Base-by-base conservation (phyloP, 305 asterid genomes). In the Striga hermonthica region DNA sequence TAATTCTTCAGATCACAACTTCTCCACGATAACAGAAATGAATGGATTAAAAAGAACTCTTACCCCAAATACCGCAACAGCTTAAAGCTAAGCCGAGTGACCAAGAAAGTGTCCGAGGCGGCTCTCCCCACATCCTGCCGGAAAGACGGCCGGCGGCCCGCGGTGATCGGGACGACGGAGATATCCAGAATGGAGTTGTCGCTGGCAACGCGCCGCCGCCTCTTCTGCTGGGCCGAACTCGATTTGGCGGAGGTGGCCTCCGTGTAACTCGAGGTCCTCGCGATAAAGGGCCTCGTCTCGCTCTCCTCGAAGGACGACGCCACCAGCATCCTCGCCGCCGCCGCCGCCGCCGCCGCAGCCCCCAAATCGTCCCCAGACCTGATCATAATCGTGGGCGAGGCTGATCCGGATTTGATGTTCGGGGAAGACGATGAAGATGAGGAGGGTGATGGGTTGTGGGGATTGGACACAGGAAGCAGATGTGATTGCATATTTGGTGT, bases 41-140 rank as follows among this genome's bases (percentile, higher is more conserved):
- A 28, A 57, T 22, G 31, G 31, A 34, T 7, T 1, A 14, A 22
- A 71, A 75, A 22, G 14, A 15, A 56, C 53, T 9, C 41, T 73
- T 84, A 92, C 98, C 98, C 97, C 11, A 92, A 79, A 82, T 75
- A 88, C 9, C 83, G 58, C 81, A 84, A 68, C 67, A 90, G 76
- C 71, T 72, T 78, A 57, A 82, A 74, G 73, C 82, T 68, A 39
- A 84, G 80, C 22, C 95, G 84, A 41, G 93, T 81, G 65, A 82
- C 71, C 73, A 79, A 16, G 66, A 66, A 78, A 44, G 94, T 81
- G 49, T 83, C 94, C 36, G 86, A 74, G 47, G 86, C 87, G 54
- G 86, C 83, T 64, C 69, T 71, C 12, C 83, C 86, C 66, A 77
- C 61, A 39, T 79, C 91, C 31, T 77, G 60, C 38, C 81, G 45